These are phyloP conservation scores for Phlebiopsis flavidoalba DNA, from an alignment of 768 basidiomycete species.

Conservation along the genomic window DNA sequence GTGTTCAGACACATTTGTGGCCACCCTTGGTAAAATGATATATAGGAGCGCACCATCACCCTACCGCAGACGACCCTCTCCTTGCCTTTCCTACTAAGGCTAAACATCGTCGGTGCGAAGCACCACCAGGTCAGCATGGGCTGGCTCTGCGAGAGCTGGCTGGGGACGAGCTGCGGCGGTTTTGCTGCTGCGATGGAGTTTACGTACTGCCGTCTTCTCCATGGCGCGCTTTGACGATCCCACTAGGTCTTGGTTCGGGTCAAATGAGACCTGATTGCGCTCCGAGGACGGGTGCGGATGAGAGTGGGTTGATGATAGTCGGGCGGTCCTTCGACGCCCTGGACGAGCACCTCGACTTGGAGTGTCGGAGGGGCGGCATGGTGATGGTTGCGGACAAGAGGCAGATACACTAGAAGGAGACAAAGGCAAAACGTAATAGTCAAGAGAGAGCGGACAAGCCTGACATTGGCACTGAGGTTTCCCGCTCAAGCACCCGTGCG, in stretches of 20 bases:
- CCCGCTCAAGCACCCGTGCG: slow-evolving; percentile 7
- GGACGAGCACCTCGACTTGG: slow-evolving; percentile 1
- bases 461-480: neutral
- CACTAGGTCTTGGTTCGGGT: slow-evolving; percentile 12
- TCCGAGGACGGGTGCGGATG: slow-evolving; percentile 2
- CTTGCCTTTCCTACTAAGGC: slow-evolving; percentile 48
- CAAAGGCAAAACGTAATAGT: neutral
- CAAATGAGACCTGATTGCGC: slow-evolving; percentile 1
- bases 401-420: neutral
- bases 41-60: slow-evolving; percentile 8
- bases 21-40: neutral
- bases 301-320: slow-evolving; percentile 7
- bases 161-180: slow-evolving; percentile 16
- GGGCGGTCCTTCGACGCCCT: slow-evolving; percentile 11
- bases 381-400: neutral
- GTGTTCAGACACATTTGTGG: neutral
- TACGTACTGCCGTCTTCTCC: slow-evolving; percentile 59
- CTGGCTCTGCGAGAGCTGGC: slow-evolving; percentile 23
- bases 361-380: neutral
- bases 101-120: slow-evolving; percentile 47
- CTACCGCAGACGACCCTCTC: slow-evolving; percentile 26
- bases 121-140: slow-evolving; percentile 23
- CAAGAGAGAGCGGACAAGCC: neutral
- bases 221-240: slow-evolving; percentile 27
- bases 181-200: slow-evolving; percentile 53